Evolutionary conservation across 2,329 filamentous ascomycete species (phyloP).

Genomic region (Fusarium liriodendri): DNA sequence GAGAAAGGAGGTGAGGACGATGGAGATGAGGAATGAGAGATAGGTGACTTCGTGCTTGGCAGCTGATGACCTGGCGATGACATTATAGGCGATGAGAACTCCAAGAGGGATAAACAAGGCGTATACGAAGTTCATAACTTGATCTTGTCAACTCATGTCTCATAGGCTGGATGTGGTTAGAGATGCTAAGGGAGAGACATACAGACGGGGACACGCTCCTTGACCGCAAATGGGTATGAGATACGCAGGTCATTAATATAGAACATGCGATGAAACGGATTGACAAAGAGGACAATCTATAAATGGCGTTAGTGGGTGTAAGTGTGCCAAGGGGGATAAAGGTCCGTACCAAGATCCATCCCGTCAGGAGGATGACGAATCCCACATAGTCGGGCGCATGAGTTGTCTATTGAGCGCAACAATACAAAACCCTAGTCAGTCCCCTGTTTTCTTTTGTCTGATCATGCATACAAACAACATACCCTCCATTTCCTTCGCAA

Average conservation of each 20-base stretch:
- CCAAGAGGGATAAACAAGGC: slow-evolving; percentile 77
- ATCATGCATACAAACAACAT: slow-evolving; percentile 1
- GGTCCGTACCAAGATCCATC: slow-evolving; percentile 69
- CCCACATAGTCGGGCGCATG: slow-evolving; percentile 92
- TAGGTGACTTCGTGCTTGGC: slow-evolving; percentile 90
- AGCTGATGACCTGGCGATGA: slow-evolving; percentile 68
- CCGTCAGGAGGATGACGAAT: slow-evolving; percentile 74
- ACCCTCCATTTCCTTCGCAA: slow-evolving; percentile 62
- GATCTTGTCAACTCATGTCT: slow-evolving; percentile 1
- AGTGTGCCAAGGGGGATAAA: slow-evolving; percentile 14
- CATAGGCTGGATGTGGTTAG: neutral
- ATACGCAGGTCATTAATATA: slow-evolving; percentile 86
- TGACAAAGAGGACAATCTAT: slow-evolving; percentile 58
- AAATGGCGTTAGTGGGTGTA: neutral
- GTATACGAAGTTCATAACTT: slow-evolving; percentile 82
- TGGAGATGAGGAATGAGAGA: slow-evolving; percentile 80
- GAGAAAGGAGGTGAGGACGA: slow-evolving; percentile 83
- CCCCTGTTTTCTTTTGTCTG: neutral
- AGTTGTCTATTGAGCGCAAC: slow-evolving; percentile 66
- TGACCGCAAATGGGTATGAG: slow-evolving; percentile 84
- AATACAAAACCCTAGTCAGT: neutral
- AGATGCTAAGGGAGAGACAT: slow-evolving; percentile 48
- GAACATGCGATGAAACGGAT: slow-evolving; percentile 96
- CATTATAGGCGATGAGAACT: slow-evolving; percentile 74
- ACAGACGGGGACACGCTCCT: slow-evolving; percentile 86